A percentile compares a stretch with the other conserved stretches of the same genome.
Conservation (phyloP, 495 filamentous ascomycete genomes). For the Penicillium fimorum region DNA sequence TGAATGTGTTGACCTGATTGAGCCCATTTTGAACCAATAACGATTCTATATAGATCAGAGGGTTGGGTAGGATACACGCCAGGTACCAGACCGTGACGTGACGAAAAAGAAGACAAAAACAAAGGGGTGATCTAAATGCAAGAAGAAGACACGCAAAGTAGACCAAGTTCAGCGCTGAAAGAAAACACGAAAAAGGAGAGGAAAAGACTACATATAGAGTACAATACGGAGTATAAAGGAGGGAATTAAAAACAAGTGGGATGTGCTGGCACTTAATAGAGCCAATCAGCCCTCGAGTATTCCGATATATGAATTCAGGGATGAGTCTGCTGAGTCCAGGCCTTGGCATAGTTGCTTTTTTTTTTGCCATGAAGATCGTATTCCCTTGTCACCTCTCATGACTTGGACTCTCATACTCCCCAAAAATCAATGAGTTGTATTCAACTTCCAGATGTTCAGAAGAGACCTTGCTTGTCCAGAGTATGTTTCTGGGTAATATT, state of each 20-base stretch:
- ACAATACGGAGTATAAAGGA: conserved; percentile 10
- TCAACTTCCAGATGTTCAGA: background rate
- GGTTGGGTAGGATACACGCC: background rate
- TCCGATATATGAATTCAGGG: background rate
- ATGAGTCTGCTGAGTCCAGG: conserved; percentile 3
- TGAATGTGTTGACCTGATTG: conserved; percentile 17
- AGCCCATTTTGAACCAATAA: conserved; percentile 15
- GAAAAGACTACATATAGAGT: background rate
- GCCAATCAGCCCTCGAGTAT: conserved; percentile 21
- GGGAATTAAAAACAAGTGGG: conserved; percentile 10
- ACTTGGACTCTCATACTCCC: too few relatives aligned
- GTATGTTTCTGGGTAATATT: background rate
- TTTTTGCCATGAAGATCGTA: background rate
- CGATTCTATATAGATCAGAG: background rate
- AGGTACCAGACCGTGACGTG: background rate
- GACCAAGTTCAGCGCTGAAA: background rate
- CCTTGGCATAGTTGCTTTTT: conserved; percentile 22
- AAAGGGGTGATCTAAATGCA: background rate
- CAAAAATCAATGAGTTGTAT: too few relatives aligned
- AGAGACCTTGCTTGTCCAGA: background rate
- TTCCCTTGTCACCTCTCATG: too few relatives aligned
- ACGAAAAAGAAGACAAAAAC: background rate
- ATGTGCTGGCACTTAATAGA: conserved; percentile 17
- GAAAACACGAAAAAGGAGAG: conserved; percentile 5
- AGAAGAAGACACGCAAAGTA: background rate